Evolutionary conservation across 2,329 filamentous ascomycete genomes (phyloP).

Genomic region (Ceratocystis eucalypticola): DNA sequence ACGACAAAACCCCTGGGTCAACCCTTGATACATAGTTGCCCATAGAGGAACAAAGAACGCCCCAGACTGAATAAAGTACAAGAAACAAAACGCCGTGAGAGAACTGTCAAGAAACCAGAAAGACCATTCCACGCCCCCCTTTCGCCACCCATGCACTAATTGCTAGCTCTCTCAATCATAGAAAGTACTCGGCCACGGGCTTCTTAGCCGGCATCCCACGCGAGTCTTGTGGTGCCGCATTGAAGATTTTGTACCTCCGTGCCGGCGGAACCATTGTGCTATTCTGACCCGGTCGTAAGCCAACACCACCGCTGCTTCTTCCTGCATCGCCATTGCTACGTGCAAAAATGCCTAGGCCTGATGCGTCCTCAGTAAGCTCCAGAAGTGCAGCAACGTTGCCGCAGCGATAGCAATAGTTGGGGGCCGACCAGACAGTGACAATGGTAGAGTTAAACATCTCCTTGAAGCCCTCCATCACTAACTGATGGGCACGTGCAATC

Average conservation of each 20-base stretch:
- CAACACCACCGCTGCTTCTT: constrained; percentile 34
- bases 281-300: constrained; percentile 31
- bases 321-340: constrained; percentile 58
- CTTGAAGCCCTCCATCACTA: constrained; percentile 99
- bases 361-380: constrained; percentile 77
- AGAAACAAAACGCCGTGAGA: not conserved
- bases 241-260: constrained; percentile 84
- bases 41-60: not conserved
- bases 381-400: constrained; percentile 92
- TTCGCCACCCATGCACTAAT: not conserved
- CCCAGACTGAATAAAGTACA: not conserved
- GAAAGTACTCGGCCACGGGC: constrained; percentile 91
- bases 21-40: not conserved
- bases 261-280: constrained; percentile 50
- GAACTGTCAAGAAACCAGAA: not conserved
- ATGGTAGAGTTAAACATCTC: constrained; percentile 97
- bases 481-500: constrained; percentile 86
- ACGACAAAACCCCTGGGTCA: not conserved
- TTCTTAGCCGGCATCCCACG: constrained; percentile 98
- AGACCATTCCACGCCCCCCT: not conserved
- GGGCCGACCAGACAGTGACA: constrained; percentile 96
- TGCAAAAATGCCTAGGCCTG: constrained; percentile 56
- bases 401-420: constrained; percentile 93
- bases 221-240: constrained; percentile 89
- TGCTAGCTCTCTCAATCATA: constrained; percentile 34